These are phyloP conservation scores for Dactylellina cionopaga DNA, from an alignment of 2,329 filamentous ascomycete species.

Conservation along the genomic window DNA sequence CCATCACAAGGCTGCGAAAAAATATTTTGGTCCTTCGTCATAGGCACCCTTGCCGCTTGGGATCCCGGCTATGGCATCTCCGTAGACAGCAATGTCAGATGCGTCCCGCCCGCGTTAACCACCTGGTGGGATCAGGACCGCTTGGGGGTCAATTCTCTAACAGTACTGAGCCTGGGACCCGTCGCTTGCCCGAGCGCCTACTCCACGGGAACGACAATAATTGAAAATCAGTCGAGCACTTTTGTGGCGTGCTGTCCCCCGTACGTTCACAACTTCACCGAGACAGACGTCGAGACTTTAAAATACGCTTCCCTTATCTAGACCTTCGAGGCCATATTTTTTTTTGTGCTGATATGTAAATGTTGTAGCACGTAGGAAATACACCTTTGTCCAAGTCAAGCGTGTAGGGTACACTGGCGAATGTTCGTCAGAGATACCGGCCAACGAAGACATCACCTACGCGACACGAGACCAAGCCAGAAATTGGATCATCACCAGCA, in stretches of 20 bases:
- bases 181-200: neutral
- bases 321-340: no score
- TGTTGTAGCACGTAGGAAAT: neutral
- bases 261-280: neutral
- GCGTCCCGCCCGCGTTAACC: neutral
- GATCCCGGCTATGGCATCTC: neutral
- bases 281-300: no score
- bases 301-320: no score
- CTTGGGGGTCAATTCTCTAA: neutral
- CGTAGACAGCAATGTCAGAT: neutral
- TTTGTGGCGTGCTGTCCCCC: slow-evolving; percentile 2
- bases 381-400: neutral
- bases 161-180: neutral
- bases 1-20: neutral
- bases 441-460: neutral
- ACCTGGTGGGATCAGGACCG: slow-evolving; percentile 1
- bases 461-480: neutral
- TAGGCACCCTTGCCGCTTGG: neutral
- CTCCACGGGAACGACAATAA: neutral
- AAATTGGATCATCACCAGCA: neutral
- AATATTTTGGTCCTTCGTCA: neutral
- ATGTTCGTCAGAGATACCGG: neutral
- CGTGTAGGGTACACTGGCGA: neutral
- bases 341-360: neutral
- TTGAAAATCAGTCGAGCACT: neutral